Base-by-base conservation (phyloP, 495 filamentous ascomycete species). In the Penicillium taxi region DNA sequence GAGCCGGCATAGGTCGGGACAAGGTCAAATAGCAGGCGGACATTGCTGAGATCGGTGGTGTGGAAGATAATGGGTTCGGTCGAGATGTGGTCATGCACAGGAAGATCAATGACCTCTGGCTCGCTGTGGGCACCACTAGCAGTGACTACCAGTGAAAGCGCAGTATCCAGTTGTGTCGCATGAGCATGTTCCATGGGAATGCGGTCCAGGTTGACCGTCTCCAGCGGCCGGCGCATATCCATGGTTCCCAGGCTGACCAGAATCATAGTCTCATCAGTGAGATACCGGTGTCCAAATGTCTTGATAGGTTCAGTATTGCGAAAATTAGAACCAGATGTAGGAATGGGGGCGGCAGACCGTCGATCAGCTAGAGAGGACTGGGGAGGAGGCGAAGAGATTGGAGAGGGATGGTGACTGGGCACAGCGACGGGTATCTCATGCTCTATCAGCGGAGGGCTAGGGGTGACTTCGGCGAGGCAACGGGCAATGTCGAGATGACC, bases 1-100 rank as follows among this genome's bases (percentile, higher is more conserved):
- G 80, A 80, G n/a, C 89, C 93, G 24, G 88, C 78, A 64, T 96
- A 96, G 2, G 93, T 96, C n/a, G 90, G 91, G 7, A 96, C 80
- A 37, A 98, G 86, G 51, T 98, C 91, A 48, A 98, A 98, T 24
- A 91, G 67, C 14, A 98, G 66, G 59, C 87, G 86, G 26, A 96
- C 89, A 49, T 86, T 87, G 37, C 72, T 70, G 2, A 75, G 69
- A 53, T 96, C 87, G 11, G 57, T 69, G 0, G 90, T 79, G 35
- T 79, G 82, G 61, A 98, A 96, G 0, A 82, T 73, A 20, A 96
- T 86, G 0, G 91, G 91, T 44, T 94, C 89, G 0, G 89, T 95
- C 19, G 80, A 82, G 42, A 95, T 84, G 47, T 90, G 93, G 17
- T 95, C 90, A 48, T 94, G 86, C 4, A 95, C 81, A 0, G 91